Evolutionary conservation across 116 monocot genomes (phyloP), one percentile per base, ranked within the genome.

Genomic region (Posidonia oceanica): DNA sequence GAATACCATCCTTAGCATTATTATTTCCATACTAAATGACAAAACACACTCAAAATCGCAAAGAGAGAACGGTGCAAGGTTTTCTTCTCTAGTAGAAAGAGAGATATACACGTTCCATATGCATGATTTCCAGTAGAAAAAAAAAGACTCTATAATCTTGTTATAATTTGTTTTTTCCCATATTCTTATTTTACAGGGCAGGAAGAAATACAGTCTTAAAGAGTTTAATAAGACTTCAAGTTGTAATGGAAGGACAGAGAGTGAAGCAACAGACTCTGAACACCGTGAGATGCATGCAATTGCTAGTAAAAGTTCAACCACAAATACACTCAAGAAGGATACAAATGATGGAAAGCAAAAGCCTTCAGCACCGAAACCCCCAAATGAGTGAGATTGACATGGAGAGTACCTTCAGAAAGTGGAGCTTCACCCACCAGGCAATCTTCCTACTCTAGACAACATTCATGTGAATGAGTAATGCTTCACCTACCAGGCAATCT

Each of bases 221-320:
- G 63, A 82, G 84, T 29, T 66, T 95, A 7, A 64, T 88, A 53
- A 86, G 91, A 57, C 91, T 96, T 14, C 88, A 95, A 64, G 67
- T 62, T 10, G 76, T 83, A 63, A 77, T 91, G 86, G 71, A 79
- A 41, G 91, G 91, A 21, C 79, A 79, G 22, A 76, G 81, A 5
- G 76, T 91, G 38, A 88, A 83, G 74, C 80, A 74, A 4, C 95
- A 91, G 64, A 91, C 95, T 5, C 61, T 68, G 72, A 88, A 88
- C 52, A 70, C 91, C 37, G 75, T 91, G 83, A 76, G 73, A 69
- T 76, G 73, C 71, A 91, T 91, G 91, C 88, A 81, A 66, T 72
- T 80, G 67, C 74, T 91, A 12, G 86, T 87, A 38, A 80, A 81
- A 76, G 80, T 96, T 39, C 95, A 89, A 57, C 68, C 86, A 0